Evolutionary conservation across 2,329 filamentous ascomycete genomes (phyloP).

Genomic region (Didymellaceae sp.): DNA sequence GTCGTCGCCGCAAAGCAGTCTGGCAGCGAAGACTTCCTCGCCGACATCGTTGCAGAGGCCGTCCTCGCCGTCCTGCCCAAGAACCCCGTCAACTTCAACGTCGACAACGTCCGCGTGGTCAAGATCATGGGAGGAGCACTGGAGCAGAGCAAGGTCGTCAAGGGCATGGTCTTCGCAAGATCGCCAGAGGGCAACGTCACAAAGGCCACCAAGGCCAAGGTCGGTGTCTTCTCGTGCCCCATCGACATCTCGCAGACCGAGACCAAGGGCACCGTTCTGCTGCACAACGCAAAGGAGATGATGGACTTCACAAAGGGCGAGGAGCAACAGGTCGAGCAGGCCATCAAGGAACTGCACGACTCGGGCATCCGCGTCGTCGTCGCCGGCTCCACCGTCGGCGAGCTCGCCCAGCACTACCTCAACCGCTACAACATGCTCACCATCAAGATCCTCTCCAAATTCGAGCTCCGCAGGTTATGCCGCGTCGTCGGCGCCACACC

Average conservation of each 20-base stretch:
- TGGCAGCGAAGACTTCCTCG: slow-evolving; percentile 87
- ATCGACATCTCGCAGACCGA: slow-evolving; percentile 97
- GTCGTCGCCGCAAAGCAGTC: slow-evolving; percentile 97
- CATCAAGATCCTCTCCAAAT: slow-evolving; percentile 97
- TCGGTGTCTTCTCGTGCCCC: slow-evolving; percentile 94
- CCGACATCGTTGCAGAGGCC: slow-evolving; percentile 83
- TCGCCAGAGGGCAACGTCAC: slow-evolving; percentile 90
- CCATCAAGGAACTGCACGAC: slow-evolving; percentile 95
- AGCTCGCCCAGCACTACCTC: slow-evolving; percentile 95
- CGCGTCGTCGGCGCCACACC: slow-evolving; percentile 95
- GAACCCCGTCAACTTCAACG: slow-evolving; percentile 95
- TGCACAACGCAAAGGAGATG: slow-evolving; percentile 99
- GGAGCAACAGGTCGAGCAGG: slow-evolving; percentile 85
- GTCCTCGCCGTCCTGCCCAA: slow-evolving; percentile 90
- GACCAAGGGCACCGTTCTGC: slow-evolving; percentile 95
- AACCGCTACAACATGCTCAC: slow-evolving; percentile 96
- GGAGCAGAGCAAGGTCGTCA: slow-evolving; percentile 92
- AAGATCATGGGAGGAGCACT: slow-evolving; percentile 99
- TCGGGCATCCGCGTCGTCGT: slow-evolving; percentile 90
- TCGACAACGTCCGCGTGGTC: slow-evolving; percentile 97
- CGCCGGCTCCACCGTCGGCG: slow-evolving; percentile 91
- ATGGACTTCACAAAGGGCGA: slow-evolving; percentile 98
- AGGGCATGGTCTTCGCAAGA: slow-evolving; percentile 97
- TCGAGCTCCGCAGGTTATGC: slow-evolving; percentile 92
- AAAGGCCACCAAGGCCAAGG: slow-evolving; percentile 91